Base-by-base conservation (phyloP, 2,329 filamentous ascomycete species). In the Aspergillus awamori region DNA sequence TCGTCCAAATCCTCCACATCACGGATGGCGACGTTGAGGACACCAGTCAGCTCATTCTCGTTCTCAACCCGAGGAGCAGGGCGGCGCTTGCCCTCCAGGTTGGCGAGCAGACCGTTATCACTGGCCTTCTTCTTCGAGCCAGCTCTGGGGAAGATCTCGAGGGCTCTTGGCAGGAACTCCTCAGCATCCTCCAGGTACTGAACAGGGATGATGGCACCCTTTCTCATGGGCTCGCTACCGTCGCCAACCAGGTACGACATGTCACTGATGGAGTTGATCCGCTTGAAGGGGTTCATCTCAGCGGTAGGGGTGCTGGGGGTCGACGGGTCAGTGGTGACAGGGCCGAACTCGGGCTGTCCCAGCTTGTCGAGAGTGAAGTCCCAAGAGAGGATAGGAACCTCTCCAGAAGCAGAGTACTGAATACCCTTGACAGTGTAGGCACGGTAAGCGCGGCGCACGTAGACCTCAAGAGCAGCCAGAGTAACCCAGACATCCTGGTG, bases 361-460 rank as follows among this genome's bases (percentile, higher is more conserved):
- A 97, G 89, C 84, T 97, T 98, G 75, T 93, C 89, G 62, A 99
- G 88, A 60, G 92, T 85, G 77, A 99, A 99, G 79, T 98, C 94
- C 95, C 95, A 99, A 10, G 93, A 92, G 43, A 98, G 82, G 64
- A 90, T 83, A 72, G 91, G 97, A 8, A 89, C 87, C 61, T 81
- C 79, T 15, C 76, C 73, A 49, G 92, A 87, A 58, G 89, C 88
- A 71, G 93, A 87, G 77, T 99, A 99, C 70, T 96, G 87, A 60
- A 99, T 89, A 69, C 88, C 84, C 84, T 96, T 93, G 55, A 99
- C 83, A 62, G 91, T 89, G 80, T 99, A 99, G 2, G 95, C 95
- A 83, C 95, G 91, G 82, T 99, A 99, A 13, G 95, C 93, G 65
- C 95, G 92, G 71, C 95, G 93, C 65, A 97, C 89, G 77, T 99